Percentiles rank a stretch among this genome's conserved stretches.
These are phyloP conservation scores for Kluyveromyces siamensis DNA, from an alignment of 805 yeast species.

Conservation along the genomic window DNA sequence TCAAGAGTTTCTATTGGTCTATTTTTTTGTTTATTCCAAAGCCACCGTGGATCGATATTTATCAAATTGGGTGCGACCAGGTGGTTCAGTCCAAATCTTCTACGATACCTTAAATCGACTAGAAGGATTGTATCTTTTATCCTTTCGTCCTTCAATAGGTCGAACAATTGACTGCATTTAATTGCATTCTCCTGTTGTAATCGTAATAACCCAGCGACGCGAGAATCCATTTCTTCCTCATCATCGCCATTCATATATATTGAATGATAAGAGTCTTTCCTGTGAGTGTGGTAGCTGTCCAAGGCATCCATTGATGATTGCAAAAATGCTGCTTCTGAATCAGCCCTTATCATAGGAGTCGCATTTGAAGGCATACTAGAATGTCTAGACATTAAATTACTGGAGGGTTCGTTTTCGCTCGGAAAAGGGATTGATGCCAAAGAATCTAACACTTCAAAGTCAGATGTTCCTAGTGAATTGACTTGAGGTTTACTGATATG, in stretches of 20 bases:
- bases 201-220: slow-evolving; percentile 18
- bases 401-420: background rate
- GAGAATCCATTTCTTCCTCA: slow-evolving; percentile 10
- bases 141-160: slow-evolving; percentile 37
- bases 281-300: slow-evolving; percentile 16
- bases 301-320: background rate
- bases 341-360: background rate
- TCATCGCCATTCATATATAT: slow-evolving; percentile 27
- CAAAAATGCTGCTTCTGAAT: background rate
- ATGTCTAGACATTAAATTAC: background rate
- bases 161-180: slow-evolving; percentile 34
- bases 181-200: slow-evolving; percentile 44
- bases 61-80: slow-evolving; percentile 32
- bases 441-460: background rate
- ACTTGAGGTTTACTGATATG: background rate
- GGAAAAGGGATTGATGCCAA: background rate
- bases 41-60: slow-evolving; percentile 32
- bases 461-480: background rate
- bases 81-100: slow-evolving; percentile 26
- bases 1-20: slow-evolving; percentile 28
- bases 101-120: slow-evolving; percentile 33
- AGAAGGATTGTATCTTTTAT: slow-evolving; percentile 32
- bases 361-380: background rate
- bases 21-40: slow-evolving; percentile 19
- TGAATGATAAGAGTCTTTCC: slow-evolving; percentile 35